These are phyloP conservation scores for Kodamaea suecica DNA, from an alignment of 1,139 yeast species.

Conservation along the genomic window DNA sequence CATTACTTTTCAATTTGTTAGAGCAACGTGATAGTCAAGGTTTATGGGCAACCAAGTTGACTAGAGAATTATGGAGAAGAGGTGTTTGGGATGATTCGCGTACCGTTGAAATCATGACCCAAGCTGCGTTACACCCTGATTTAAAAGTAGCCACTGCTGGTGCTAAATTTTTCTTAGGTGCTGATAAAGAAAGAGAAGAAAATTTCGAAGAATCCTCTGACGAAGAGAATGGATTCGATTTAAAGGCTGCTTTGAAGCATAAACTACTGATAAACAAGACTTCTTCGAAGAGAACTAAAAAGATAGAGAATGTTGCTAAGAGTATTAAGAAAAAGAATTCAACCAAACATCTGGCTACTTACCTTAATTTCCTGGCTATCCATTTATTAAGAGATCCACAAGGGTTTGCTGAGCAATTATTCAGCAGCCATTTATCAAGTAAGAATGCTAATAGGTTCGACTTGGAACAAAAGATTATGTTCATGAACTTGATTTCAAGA, in stretches of 20 bases:
- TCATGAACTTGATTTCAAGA: slow-evolving; percentile 83
- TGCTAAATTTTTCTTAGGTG: slow-evolving; percentile 86
- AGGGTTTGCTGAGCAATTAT: slow-evolving; percentile 88
- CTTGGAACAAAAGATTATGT: slow-evolving; percentile 83
- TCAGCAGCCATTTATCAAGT: slow-evolving; percentile 65
- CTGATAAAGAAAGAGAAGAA: slow-evolving; percentile 92
- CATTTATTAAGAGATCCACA: slow-evolving; percentile 95
- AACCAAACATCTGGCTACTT: slow-evolving; percentile 58
- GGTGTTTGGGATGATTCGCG: slow-evolving; percentile 98
- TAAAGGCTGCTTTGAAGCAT: slow-evolving; percentile 65
- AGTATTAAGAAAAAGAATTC: slow-evolving; percentile 57
- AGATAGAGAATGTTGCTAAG: slow-evolving; percentile 70
- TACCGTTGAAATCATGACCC: slow-evolving; percentile 94
- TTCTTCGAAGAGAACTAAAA: slow-evolving; percentile 73
- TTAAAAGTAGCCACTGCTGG: slow-evolving; percentile 88
- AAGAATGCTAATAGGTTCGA: slow-evolving; percentile 66
- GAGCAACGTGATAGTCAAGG: slow-evolving; percentile 81
- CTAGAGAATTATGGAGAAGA: slow-evolving; percentile 94
- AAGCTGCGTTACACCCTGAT: slow-evolving; percentile 86
- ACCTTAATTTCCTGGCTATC: slow-evolving; percentile 88
- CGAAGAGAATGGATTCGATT: slow-evolving; percentile 71
- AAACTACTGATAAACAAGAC: slow-evolving; percentile 82
- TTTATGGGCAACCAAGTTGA: slow-evolving; percentile 92
- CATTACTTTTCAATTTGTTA: slow-evolving; percentile 77
- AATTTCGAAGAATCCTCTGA: slow-evolving; percentile 66